Evolutionary conservation across 2,329 filamentous ascomycete genomes (phyloP).

Genomic region (Pseudogymnoascus sp.): DNA sequence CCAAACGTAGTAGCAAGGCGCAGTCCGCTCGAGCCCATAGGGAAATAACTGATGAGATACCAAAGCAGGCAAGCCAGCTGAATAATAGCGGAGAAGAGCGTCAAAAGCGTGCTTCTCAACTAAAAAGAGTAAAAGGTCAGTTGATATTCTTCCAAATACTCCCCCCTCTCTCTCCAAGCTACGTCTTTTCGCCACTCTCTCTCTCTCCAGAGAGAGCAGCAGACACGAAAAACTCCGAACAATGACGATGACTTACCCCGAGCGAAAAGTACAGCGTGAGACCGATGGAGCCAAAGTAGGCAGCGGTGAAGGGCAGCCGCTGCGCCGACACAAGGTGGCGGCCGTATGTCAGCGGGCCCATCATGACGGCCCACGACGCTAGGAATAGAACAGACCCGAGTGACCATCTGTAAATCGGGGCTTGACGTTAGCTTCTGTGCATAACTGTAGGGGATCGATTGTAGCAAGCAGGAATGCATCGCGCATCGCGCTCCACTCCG

Average conservation of each 20-base stretch:
- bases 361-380: constrained; percentile 84
- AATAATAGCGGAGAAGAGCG: constrained; percentile 71
- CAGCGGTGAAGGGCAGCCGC: constrained; percentile 82
- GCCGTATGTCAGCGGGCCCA: constrained; percentile 78
- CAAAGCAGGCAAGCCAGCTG: constrained; percentile 78
- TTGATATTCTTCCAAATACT: constrained; percentile 27
- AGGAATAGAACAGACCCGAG: constrained; percentile 87
- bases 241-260: constrained; percentile 55
- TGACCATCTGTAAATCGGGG: constrained; percentile 64
- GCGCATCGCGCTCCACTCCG: background rate
- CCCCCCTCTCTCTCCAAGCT: background rate
- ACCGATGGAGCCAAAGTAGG: constrained; percentile 88
- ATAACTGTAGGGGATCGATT: background rate
- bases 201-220: background rate
- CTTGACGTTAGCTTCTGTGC: background rate
- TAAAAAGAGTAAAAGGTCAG: constrained; percentile 31
- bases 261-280: constrained; percentile 88
- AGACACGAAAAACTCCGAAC: no score
- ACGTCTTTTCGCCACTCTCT: background rate
- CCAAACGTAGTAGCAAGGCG: constrained; percentile 82
- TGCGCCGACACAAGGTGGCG: constrained; percentile 77
- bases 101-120: constrained; percentile 79
- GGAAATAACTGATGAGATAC: constrained; percentile 97
- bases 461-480: no score
- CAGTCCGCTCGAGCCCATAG: constrained; percentile 85